Evolutionary conservation across 2,329 filamentous ascomycete genomes (phyloP), one percentile per base, ranked within the genome.

Genomic region (Thelonectria rubi): DNA sequence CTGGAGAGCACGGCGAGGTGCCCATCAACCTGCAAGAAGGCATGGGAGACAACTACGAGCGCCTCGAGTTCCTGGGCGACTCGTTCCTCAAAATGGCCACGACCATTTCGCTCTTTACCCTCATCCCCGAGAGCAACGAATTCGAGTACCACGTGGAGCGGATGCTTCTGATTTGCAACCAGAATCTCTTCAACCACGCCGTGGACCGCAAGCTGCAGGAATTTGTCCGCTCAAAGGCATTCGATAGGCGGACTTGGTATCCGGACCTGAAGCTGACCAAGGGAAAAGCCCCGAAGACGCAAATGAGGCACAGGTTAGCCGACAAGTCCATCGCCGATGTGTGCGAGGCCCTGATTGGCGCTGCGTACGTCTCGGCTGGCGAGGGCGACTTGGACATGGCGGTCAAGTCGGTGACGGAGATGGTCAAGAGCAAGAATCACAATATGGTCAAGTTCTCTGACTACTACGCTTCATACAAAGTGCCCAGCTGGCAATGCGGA

Each of bases 31-130:
- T 94, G 48, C 91, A 93, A 69, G 81, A 85, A 49, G 94, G 93
- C 3, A 97, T 97, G 93, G 93, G 93, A 1, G 90, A 89, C 40
- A 98, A 98, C 69, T 99, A 99, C 71, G 95, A 99, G 75, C 87
- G 95, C 12, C 83, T 98, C 0, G 95, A 99, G 72, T 97, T 97
- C 62, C 83, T 98, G 2, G 95, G 95, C 0, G 95, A 99, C 74
- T 91, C 90, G 34, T 97, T 97, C 71, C 82, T 99, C 61, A 99
- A 99, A 77, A 94, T 97, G 89, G 92, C 92, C 11, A 97, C 94
- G 0, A 94, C 94, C 0, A 93, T 99, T 55, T 89, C 93, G 0
- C 82, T 97, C 0, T 98, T 91, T 73, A 90, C 90, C 1, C 84
- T 88, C 26, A 88, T 91, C 18, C 92, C 93, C 0, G 86, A 91